Percentiles rank a stretch among this genome's conserved stretches.
phyloP scores from a whole-genome alignment of 768 basidiomycete species.

The Cystobasidiopsis lactophilus region DNA sequence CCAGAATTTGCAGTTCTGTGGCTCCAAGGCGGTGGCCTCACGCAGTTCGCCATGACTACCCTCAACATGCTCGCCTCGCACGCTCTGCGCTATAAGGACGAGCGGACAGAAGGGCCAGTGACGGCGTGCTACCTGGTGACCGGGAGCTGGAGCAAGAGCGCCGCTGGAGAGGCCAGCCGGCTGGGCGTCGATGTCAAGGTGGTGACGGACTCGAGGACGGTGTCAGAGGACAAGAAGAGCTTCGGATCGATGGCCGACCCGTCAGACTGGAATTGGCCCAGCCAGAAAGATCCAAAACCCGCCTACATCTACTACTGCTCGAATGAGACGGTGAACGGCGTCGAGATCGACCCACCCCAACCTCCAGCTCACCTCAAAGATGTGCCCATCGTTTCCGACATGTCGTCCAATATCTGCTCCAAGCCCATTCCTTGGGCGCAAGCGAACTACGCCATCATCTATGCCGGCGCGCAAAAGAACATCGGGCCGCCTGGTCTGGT shows the following conservation, averaged over 20 bases:
- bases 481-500: slow-evolving; percentile 83
- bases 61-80: slow-evolving; percentile 76
- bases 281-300: slow-evolving; percentile 37
- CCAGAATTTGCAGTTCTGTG: slow-evolving; percentile 67
- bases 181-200: slow-evolving; percentile 43
- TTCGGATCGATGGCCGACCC: slow-evolving; percentile 27
- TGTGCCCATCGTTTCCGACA: slow-evolving; percentile 70
- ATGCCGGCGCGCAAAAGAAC: slow-evolving; percentile 95
- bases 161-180: slow-evolving; percentile 55
- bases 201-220: slow-evolving; percentile 43
- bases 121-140: slow-evolving; percentile 71
- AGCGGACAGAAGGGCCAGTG: slow-evolving; percentile 13
- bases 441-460: slow-evolving; percentile 76
- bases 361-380: slow-evolving; percentile 20
- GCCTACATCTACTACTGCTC: slow-evolving; percentile 96
- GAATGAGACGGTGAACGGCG: slow-evolving; percentile 94
- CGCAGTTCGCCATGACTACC: slow-evolving; percentile 76
- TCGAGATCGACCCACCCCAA: slow-evolving; percentile 31
- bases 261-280: neutral
- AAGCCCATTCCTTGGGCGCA: slow-evolving; percentile 47
- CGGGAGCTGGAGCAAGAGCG: slow-evolving; percentile 78
- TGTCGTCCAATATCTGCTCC: slow-evolving; percentile 92
- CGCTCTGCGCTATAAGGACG: slow-evolving; percentile 46
- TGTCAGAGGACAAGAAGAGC: slow-evolving; percentile 39
- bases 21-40: slow-evolving; percentile 80